phyloP scores from a whole-genome alignment of 78 protist genomes.

The Tieghemostelium lacteum region DNA sequence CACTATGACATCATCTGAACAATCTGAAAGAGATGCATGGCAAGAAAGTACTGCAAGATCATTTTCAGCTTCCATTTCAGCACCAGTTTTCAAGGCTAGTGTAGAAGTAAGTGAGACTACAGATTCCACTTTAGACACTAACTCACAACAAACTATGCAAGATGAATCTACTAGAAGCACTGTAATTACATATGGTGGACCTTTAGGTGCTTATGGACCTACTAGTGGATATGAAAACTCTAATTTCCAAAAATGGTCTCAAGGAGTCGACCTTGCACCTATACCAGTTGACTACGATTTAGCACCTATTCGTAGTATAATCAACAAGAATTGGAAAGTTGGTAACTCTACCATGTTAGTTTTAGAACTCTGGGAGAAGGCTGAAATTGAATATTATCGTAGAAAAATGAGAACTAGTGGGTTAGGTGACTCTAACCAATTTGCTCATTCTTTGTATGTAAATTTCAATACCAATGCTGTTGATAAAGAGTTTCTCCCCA shows the following conservation, averaged over 20 bases:
- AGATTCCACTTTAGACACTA: background rate
- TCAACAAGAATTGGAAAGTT: background rate
- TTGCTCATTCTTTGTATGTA: no score
- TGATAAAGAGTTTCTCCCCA: no score
- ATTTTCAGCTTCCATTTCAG: background rate
- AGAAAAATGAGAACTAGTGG: no score
- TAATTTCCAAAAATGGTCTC: conserved; percentile 18
- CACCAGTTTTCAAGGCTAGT: background rate
- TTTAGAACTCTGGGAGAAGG: background rate
- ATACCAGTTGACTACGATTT: conserved; percentile 8
- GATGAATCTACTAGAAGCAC: background rate
- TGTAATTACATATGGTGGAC: background rate
- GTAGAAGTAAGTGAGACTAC: background rate
- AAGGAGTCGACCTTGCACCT: conserved; percentile 7
- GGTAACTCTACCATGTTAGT: background rate
- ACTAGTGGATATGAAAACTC: background rate
- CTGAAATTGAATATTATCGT: background rate
- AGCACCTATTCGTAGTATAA: background rate
- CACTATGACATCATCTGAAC: background rate
- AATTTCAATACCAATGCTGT: no score
- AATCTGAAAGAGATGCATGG: background rate
- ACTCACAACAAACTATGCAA: background rate
- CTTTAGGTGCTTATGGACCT: background rate
- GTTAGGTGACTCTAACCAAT: no score
- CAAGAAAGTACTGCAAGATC: background rate